Conservation (phyloP, 2,329 filamentous ascomycete species). For the Raffaelea ambrosiae region DNA sequence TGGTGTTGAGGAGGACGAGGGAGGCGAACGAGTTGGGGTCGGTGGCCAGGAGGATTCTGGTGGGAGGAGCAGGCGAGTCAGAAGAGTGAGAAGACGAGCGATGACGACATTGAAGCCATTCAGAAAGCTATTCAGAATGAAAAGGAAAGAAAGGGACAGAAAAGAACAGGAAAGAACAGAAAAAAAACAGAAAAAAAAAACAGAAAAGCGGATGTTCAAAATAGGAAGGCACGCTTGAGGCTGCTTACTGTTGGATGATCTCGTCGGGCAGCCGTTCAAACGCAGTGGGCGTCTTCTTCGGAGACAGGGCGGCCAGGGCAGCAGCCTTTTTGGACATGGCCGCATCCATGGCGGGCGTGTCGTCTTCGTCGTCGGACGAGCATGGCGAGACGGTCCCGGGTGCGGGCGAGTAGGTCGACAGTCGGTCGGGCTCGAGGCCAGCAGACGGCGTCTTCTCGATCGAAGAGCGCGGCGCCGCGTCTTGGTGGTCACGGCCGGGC, state of each 20-base stretch:
- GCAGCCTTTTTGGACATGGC: not conserved
- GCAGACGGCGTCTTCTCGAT: slow-evolving; percentile 24
- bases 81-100: slow-evolving; percentile 5
- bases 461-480: slow-evolving; percentile 17
- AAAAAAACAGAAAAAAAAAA: slow-evolving; percentile 12
- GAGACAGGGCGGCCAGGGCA: too few relatives aligned
- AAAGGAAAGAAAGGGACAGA: not conserved
- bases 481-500: slow-evolving; percentile 11
- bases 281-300: slow-evolving; percentile 16
- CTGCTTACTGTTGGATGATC: slow-evolving; percentile 63
- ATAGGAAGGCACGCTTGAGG: too few relatives aligned
- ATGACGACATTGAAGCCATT: too few relatives aligned
- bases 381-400: too few relatives aligned
- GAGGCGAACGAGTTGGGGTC: slow-evolving; percentile 60
- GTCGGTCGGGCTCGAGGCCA: too few relatives aligned
- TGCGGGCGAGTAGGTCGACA: too few relatives aligned
- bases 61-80: not conserved
- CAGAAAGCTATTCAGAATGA: too few relatives aligned
- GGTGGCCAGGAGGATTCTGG: slow-evolving; percentile 51
- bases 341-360: not conserved
- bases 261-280: slow-evolving; percentile 56
- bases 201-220: too few relatives aligned
- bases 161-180: not conserved
- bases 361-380: not conserved
- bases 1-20: slow-evolving; percentile 54